phyloP scores from a whole-genome alignment of 2,329 filamentous ascomycete species.

The Neoarthrinium moseri region DNA sequence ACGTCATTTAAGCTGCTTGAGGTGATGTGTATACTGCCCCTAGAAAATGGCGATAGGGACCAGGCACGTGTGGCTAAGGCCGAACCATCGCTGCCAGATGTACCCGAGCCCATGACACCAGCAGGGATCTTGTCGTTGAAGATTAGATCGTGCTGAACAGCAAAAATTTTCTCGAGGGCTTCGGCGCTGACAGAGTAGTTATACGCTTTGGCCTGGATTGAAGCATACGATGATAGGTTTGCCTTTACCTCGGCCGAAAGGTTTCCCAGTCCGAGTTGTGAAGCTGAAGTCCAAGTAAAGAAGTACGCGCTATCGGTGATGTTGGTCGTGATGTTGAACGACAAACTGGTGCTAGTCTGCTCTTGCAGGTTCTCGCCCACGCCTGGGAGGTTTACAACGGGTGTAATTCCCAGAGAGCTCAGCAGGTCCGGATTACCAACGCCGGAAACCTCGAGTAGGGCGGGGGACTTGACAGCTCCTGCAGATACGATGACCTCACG shows the following conservation, averaged over 20 bases:
- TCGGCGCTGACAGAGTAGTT: slow-evolving; percentile 11
- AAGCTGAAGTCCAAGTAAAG: slow-evolving; percentile 10
- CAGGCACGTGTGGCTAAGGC: slow-evolving; percentile 12
- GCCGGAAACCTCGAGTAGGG: slow-evolving; percentile 18
- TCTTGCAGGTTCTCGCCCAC: slow-evolving; percentile 41
- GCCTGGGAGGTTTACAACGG: slow-evolving; percentile 31
- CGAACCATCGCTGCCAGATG: neutral
- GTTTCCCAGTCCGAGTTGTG: slow-evolving; percentile 5
- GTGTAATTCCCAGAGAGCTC: slow-evolving; percentile 29
- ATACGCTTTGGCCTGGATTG: slow-evolving; percentile 5
- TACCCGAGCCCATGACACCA: slow-evolving; percentile 9
- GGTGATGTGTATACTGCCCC: slow-evolving; percentile 13
- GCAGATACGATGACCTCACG: slow-evolving; percentile 34
- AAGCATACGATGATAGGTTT: slow-evolving; percentile 9
- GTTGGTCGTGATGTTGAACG: slow-evolving; percentile 30
- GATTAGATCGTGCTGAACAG: slow-evolving; percentile 15
- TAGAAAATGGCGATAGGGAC: slow-evolving; percentile 13
- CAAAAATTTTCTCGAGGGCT: slow-evolving; percentile 12
- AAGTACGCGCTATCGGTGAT: slow-evolving; percentile 7
- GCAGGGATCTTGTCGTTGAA: slow-evolving; percentile 9
- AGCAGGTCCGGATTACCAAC: slow-evolving; percentile 34
- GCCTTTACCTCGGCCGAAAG: slow-evolving; percentile 7
- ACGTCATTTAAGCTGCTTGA: neutral
- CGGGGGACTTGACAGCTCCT: slow-evolving; percentile 25
- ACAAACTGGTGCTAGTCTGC: slow-evolving; percentile 25